A percentile compares a stretch with the other conserved stretches of the same genome.
Conservation (phyloP, 2,329 filamentous ascomycete genomes). For the Colletotrichum sublineola region DNA sequence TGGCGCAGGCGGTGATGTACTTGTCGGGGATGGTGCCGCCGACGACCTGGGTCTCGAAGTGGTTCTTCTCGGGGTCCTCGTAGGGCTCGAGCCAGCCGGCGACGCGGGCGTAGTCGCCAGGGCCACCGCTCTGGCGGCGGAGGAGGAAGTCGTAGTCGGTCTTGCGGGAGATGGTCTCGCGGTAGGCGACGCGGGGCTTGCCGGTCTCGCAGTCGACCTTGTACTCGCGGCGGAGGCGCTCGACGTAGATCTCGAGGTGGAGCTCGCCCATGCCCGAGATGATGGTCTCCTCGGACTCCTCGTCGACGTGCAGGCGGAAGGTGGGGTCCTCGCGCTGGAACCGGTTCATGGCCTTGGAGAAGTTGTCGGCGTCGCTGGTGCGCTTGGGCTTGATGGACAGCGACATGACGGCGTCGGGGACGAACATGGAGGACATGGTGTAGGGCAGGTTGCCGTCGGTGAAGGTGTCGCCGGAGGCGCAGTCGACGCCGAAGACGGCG, state of each 20-base stretch:
- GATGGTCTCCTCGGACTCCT: conserved; percentile 95
- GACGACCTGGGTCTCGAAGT: conserved; percentile 88
- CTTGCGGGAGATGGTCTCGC: conserved; percentile 87
- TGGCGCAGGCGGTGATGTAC: conserved; percentile 92
- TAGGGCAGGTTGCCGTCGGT: conserved; percentile 94
- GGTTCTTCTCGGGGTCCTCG: conserved; percentile 77
- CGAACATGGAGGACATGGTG: conserved; percentile 98
- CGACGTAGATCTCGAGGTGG: conserved; percentile 96
- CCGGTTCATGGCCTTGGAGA: conserved; percentile 98
- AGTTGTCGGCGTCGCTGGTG: conserved; percentile 90
- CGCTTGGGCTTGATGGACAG: conserved; percentile 97
- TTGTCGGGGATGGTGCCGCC: conserved; percentile 96
- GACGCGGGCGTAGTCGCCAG: conserved; percentile 95
- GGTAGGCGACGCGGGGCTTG: conserved; percentile 95
- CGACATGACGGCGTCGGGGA: conserved; percentile 97
- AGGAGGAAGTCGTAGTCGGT: conserved; percentile 93
- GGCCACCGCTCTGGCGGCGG: conserved; percentile 95
- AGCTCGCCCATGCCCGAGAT: conserved; percentile 99
- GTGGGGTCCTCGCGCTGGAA: conserved; percentile 99
- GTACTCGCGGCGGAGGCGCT: conserved; percentile 97
- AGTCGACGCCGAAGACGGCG: conserved; percentile 97
- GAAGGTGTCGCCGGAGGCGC: conserved; percentile 97
- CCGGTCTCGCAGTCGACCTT: conserved; percentile 96
- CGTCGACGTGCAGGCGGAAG: conserved; percentile 93
- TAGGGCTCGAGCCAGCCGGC: conserved; percentile 92